Conservation (phyloP, 2,329 filamentous ascomycete species). For the Xylaria sp. region DNA sequence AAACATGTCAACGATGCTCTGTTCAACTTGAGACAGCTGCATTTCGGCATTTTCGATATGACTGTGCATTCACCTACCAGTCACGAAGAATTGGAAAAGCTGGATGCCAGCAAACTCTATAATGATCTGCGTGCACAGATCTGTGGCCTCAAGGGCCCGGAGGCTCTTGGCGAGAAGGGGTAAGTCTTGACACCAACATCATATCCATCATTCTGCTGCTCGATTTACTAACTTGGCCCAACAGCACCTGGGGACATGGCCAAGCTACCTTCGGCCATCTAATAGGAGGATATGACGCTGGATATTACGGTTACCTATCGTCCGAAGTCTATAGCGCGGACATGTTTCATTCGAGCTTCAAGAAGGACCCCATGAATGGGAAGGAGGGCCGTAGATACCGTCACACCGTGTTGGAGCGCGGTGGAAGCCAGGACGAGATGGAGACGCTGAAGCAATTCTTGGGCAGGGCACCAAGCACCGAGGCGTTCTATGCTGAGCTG, state of each 20-base stretch:
- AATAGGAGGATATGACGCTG: constrained; percentile 85
- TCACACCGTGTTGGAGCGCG: constrained; percentile 80
- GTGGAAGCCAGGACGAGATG: constrained; percentile 85
- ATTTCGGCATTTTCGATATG: constrained; percentile 89
- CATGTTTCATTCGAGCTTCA: constrained; percentile 87
- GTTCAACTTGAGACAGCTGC: constrained; percentile 80
- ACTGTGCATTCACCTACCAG: constrained; percentile 75
- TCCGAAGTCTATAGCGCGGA: constrained; percentile 85
- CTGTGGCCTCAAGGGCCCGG: constrained; percentile 77
- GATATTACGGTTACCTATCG: constrained; percentile 80
- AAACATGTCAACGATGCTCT: constrained; percentile 85
- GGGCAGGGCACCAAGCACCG: constrained; percentile 77
- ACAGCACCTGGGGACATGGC: constrained; percentile 76
- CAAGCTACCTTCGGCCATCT: constrained; percentile 85
- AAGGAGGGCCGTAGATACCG: constrained; percentile 79
- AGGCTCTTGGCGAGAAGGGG: constrained; percentile 68
- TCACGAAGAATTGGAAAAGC: constrained; percentile 73
- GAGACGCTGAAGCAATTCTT: constrained; percentile 80
- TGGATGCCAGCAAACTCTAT: constrained; percentile 74
- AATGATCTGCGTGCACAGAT: constrained; percentile 79
- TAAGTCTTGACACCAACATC: constrained; percentile 50
- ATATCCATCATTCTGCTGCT: not conserved
- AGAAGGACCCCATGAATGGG: constrained; percentile 79
- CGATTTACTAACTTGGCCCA: constrained; percentile 44
- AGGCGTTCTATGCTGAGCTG: constrained; percentile 83